phyloP scores from a whole-genome alignment of 345 rosid genomes.

The Lumnitzera racemosa region DNA sequence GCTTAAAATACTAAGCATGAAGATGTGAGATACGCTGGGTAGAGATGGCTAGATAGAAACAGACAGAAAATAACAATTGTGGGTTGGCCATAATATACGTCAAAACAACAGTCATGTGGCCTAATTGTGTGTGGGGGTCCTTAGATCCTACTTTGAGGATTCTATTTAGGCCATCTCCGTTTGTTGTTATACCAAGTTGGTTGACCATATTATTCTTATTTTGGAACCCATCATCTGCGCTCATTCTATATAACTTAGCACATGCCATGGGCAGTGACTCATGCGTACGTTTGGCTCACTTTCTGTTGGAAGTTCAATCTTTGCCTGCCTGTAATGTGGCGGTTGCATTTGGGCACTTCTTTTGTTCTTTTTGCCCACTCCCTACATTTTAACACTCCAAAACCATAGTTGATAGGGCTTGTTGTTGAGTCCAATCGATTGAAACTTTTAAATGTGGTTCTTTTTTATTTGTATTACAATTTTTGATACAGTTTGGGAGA shows the following conservation, averaged over 20 bases:
- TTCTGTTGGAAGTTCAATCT: no score
- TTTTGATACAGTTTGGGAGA: no score
- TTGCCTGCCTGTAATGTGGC: no score
- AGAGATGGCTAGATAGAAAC: conserved; percentile 40
- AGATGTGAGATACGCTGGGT: conserved; percentile 13
- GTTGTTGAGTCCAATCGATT: no score
- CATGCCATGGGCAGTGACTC: no score
- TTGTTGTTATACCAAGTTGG: conserved; percentile 6
- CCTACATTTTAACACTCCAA: not conserved
- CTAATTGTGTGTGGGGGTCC: conserved; percentile 37
- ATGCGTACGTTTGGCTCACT: no score
- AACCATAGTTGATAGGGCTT: not conserved
- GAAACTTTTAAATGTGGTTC: no score
- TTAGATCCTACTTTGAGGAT: conserved; percentile 7
- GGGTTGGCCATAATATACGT: conserved; percentile 25
- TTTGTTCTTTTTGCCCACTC: no score
- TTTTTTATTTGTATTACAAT: no score
- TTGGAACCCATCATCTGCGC: no score
- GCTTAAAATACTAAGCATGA: conserved; percentile 1
- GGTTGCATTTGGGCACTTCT: no score
- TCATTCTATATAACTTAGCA: no score
- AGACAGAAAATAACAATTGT: conserved; percentile 44
- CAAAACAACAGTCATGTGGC: conserved; percentile 34
- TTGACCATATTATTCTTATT: not conserved
- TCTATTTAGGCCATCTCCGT: conserved; percentile 2